These are phyloP conservation scores for Tetrastigma voinierianum DNA, from an alignment of 164 flowering plant genomes.

Conservation along the genomic window DNA sequence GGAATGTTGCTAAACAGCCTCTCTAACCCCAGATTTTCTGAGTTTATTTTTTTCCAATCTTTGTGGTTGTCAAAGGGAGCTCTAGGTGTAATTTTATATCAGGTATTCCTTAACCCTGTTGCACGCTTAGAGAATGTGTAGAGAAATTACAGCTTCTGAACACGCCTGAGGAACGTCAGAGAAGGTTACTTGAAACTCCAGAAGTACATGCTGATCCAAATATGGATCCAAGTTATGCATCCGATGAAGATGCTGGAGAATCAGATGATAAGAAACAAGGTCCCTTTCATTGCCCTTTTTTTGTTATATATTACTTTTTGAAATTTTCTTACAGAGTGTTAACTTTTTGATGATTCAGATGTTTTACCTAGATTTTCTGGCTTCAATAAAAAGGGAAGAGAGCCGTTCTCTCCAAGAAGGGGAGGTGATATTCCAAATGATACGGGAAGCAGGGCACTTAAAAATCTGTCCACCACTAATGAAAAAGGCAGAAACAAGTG, in stretches of 20 bases:
- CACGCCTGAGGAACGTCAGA: constrained; percentile 54
- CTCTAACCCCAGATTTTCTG: neutral
- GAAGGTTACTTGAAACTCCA: constrained; percentile 43
- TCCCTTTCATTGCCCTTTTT: constrained; percentile 1
- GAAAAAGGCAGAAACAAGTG: constrained; percentile 11
- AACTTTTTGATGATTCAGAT: constrained; percentile 27
- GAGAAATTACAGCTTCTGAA: constrained; percentile 54
- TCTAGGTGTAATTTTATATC: neutral
- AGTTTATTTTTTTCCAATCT: neutral
- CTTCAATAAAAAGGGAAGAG: constrained; percentile 20
- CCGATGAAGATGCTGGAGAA: constrained; percentile 40
- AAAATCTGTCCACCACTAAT: neutral
- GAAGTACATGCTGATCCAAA: constrained; percentile 55
- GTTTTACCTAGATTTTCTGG: constrained; percentile 15
- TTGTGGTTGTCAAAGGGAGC: neutral
- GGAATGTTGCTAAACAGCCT: no score
- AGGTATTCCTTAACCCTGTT: constrained; percentile 44
- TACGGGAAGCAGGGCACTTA: constrained; percentile 9
- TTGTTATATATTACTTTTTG: neutral
- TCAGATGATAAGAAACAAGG: constrained; percentile 32
- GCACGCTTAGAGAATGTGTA: constrained; percentile 57
- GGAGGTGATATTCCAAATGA: constrained; percentile 18
- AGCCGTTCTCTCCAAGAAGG: constrained; percentile 14
- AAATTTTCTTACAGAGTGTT: no score
- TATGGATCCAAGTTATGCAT: constrained; percentile 47